Evolutionary conservation across 768 basidiomycete species (phyloP), one percentile per base, ranked within the genome.

Genomic region (Trametes cinnabarina): DNA sequence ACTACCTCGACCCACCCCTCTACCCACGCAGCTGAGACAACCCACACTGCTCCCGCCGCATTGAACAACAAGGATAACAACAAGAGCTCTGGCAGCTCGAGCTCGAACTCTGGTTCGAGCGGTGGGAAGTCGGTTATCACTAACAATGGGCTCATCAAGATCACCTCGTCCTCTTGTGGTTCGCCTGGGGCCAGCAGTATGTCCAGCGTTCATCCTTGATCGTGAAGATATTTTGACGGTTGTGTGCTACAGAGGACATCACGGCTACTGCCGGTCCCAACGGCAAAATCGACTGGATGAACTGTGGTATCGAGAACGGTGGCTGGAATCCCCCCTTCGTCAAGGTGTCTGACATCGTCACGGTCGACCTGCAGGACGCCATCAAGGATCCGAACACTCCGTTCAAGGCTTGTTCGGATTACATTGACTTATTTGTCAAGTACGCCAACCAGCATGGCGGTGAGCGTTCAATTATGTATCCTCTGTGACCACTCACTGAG

Each of bases 291-390:
- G 76, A 82, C 52, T 93, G 86, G 82, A 70, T 93, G 63, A 91
- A 90, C 74, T 94, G 92, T 66, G 91, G 90, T 41, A 69, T 94
- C 53, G 74, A 79, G 42, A 67, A 63, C 30, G 67, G 68, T 32
- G 88, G 87, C 28, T 94, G 92, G 92, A 80, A 72, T 47, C 91
- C 93, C 17, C 89, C 91, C 15, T 68, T 70, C 55, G 72, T 94
- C 55, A 70, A 70, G 8, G 65, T 89, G 10, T 51, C 76, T 37
- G 79, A 88, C 52, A 68, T 89, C 43, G 68, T 82, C 49, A 72
- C 73, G 30, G 75, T 74, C 37, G 71, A 81, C 25, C 71, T 89
- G 22, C 67, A 70, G 30, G 63, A 71, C 3, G 84, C 86, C 4
- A 66, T 87, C 32, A 71, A 80, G n/a, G 69, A 74, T 10, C 63